phyloP scores from a whole-genome alignment of 768 basidiomycete species.

The Gymnopilus dilepis region DNA sequence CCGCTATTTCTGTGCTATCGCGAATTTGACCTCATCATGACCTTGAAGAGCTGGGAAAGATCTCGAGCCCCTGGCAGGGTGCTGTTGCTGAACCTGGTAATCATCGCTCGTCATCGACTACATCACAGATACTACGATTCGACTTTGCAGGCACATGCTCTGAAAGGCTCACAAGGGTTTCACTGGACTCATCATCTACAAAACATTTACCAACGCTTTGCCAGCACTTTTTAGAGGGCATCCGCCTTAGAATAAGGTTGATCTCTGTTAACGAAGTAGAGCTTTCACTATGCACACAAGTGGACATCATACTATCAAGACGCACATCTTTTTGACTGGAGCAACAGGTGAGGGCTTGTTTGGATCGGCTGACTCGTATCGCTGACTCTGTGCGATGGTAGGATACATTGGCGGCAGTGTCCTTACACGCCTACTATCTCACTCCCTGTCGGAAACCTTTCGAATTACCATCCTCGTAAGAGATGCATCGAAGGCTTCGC shows the following conservation, averaged over 20 bases:
- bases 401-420: conserved; percentile 66
- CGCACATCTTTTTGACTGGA: conserved; percentile 51
- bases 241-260: too few relatives aligned
- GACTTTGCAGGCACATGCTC: background rate
- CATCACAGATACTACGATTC: background rate
- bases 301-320: conserved; percentile 26
- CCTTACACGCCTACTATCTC: conserved; percentile 49
- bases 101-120: conserved; percentile 3
- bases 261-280: too few relatives aligned
- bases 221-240: too few relatives aligned
- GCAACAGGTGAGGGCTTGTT: conserved; percentile 44
- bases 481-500: conserved; percentile 42
- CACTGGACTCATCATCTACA: too few relatives aligned
- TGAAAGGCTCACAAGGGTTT: background rate
- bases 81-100: background rate
- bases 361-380: background rate
- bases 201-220: too few relatives aligned
- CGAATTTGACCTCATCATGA: background rate
- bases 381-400: conserved; percentile 18
- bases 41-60: background rate
- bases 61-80: background rate
- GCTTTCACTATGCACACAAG: conserved; percentile 7
- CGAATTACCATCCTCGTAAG: conserved; percentile 53
- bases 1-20: background rate
- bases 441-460: conserved; percentile 46